These are phyloP conservation scores for Mycena metata DNA, from an alignment of 768 basidiomycete genomes.

Conservation along the genomic window DNA sequence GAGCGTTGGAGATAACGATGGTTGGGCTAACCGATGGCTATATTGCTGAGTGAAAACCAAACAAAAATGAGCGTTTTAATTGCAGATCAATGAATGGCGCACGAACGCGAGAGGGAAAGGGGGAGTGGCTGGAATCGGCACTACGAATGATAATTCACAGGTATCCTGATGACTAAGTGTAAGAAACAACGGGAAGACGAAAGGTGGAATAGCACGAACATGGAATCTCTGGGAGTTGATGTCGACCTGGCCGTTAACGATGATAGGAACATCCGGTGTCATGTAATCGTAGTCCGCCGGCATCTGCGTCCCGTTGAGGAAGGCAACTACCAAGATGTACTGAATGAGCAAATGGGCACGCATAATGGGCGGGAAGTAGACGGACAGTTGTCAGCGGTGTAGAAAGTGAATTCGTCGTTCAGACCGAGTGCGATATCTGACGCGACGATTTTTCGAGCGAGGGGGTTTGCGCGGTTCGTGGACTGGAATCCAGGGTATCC, in stretches of 20 bases:
- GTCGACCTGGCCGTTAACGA: constrained; percentile 59
- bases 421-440: constrained; percentile 63
- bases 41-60: constrained; percentile 47
- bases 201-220: constrained; percentile 44
- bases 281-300: constrained; percentile 59
- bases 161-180: constrained; percentile 51
- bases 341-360: not conserved
- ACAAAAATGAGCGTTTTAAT: not conserved
- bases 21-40: constrained; percentile 56
- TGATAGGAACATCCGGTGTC: constrained; percentile 55
- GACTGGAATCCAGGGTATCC: constrained; percentile 71
- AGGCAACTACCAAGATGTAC: constrained; percentile 44
- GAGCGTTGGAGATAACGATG: too few relatives aligned
- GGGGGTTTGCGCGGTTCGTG: constrained; percentile 64
- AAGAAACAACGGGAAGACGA: not conserved
- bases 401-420: constrained; percentile 54
- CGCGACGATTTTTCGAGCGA: constrained; percentile 71
- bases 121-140: constrained; percentile 58
- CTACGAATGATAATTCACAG: constrained; percentile 54
- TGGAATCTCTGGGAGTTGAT: constrained; percentile 65
- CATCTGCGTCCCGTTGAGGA: constrained; percentile 60
- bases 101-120: constrained; percentile 58
- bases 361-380: not conserved
- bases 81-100: not conserved
- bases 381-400: constrained; percentile 68